Conservation (phyloP, 2,329 filamentous ascomycete genomes). For the Fusarium sp. region DNA sequence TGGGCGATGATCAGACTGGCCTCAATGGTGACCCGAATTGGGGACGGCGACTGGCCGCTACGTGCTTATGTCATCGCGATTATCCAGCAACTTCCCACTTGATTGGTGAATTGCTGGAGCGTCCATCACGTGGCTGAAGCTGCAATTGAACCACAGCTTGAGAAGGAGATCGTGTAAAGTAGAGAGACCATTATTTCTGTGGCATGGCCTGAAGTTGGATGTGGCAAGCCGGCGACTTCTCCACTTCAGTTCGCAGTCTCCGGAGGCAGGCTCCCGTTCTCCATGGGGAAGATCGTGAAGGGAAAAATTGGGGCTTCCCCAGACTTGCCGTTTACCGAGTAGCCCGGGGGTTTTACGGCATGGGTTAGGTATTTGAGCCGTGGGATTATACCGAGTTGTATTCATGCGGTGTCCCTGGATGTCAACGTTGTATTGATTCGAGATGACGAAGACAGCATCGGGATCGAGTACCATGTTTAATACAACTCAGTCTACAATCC, state of each 20-base stretch:
- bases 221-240: background rate
- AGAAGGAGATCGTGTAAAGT: background rate
- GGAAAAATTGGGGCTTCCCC: constrained; percentile 1
- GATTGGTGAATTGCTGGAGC: constrained; percentile 2
- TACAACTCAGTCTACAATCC: too few relatives aligned
- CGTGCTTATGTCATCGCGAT: constrained; percentile 12
- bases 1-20: background rate
- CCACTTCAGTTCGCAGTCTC: constrained; percentile 2
- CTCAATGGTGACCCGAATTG: constrained; percentile 6
- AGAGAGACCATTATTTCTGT: background rate
- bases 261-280: background rate
- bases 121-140: background rate
- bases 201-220: background rate
- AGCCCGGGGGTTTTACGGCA: background rate
- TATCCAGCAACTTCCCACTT: background rate
- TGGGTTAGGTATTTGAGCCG: too few relatives aligned
- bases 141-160: background rate
- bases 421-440: too few relatives aligned
- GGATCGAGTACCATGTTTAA: too few relatives aligned
- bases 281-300: constrained; percentile 8
- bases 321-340: background rate
- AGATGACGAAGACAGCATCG: too few relatives aligned
- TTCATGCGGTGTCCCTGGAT: too few relatives aligned
- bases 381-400: too few relatives aligned
- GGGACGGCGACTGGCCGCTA: constrained; percentile 25